Conservation (phyloP, 345 rosid species). For the Populus deltoides region DNA sequence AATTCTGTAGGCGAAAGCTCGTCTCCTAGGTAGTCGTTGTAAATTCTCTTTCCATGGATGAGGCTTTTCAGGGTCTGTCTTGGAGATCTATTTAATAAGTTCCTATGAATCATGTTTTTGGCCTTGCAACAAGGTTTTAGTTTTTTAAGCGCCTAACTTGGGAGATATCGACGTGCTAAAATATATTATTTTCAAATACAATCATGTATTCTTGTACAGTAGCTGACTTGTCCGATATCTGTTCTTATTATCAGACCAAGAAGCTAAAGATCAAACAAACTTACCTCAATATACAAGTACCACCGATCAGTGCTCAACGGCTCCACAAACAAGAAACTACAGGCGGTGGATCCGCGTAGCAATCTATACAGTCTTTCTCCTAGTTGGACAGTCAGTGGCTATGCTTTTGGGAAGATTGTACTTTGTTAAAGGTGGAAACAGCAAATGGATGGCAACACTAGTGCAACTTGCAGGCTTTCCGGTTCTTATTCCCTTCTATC, state of each 20-base stretch:
- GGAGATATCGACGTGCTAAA: not conserved
- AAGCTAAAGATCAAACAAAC: slow-evolving; percentile 10
- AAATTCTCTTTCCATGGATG: too few species aligned
- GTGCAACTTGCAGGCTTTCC: slow-evolving; percentile 40
- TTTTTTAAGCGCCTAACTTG: too few species aligned
- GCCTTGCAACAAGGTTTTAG: too few species aligned
- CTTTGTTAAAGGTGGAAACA: slow-evolving; percentile 29
- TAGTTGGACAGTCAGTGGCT: slow-evolving; percentile 17
- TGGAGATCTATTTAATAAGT: too few species aligned
- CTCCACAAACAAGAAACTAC: not conserved
- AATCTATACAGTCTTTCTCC: not conserved
- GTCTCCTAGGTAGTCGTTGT: too few species aligned
- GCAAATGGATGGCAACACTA: slow-evolving; percentile 36
- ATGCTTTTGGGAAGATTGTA: slow-evolving; percentile 16
- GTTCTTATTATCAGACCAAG: slow-evolving; percentile 19
- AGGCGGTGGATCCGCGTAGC: slow-evolving; percentile 13
- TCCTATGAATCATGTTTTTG: too few species aligned
- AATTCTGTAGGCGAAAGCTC: too few species aligned
- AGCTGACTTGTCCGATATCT: not conserved
- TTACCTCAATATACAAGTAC: not conserved
- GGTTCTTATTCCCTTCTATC: slow-evolving; percentile 18
- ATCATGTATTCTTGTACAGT: too few species aligned
- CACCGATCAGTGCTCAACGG: not conserved
- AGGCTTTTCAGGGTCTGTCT: too few species aligned
- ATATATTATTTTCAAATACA: too few species aligned